Conservation (phyloP, 495 filamentous ascomycete genomes). For the Chlorociboria aeruginascens region DNA sequence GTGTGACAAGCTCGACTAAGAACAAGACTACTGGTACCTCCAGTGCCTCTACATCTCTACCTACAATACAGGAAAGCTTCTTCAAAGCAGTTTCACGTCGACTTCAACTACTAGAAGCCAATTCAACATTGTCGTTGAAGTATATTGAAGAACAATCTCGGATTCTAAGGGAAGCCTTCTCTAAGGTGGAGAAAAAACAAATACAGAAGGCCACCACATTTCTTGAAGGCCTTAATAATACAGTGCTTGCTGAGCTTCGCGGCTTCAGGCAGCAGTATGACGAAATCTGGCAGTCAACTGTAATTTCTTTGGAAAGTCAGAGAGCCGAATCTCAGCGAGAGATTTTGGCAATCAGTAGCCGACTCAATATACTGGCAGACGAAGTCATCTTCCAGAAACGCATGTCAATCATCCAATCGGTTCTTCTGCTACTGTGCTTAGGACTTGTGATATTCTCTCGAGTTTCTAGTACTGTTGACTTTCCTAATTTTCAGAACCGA, state of each 20-base stretch:
- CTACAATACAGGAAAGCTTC: conserved; percentile 90
- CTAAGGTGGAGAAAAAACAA: conserved; percentile 81
- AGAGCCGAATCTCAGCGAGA: conserved; percentile 70
- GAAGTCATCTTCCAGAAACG: conserved; percentile 94
- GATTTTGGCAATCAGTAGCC: conserved; percentile 65
- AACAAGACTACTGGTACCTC: conserved; percentile 25
- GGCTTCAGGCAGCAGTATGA: conserved; percentile 81
- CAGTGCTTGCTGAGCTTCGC: conserved; percentile 74
- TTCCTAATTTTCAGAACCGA: conserved; percentile 7
- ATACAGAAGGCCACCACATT: conserved; percentile 71
- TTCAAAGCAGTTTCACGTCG: conserved; percentile 95
- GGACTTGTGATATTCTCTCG: conserved; percentile 70
- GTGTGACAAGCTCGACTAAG: conserved; percentile 11
- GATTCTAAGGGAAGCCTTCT: conserved; percentile 82
- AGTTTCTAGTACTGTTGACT: conserved; percentile 19
- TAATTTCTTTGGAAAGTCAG: conserved; percentile 81
- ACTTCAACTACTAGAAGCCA: conserved; percentile 78
- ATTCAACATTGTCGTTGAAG: conserved; percentile 82
- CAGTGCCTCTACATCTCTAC: conserved; percentile 46
- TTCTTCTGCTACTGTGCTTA: conserved; percentile 79
- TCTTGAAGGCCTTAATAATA: conserved; percentile 71
- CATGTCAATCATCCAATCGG: conserved; percentile 78
- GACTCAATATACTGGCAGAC: conserved; percentile 78
- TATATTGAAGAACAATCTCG: conserved; percentile 96
- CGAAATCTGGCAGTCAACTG: conserved; percentile 89